Evolutionary conservation across 179 eudicot species (phyloP), one percentile per base, ranked within the genome.

Genomic region (Sideroxylon spinosum): DNA sequence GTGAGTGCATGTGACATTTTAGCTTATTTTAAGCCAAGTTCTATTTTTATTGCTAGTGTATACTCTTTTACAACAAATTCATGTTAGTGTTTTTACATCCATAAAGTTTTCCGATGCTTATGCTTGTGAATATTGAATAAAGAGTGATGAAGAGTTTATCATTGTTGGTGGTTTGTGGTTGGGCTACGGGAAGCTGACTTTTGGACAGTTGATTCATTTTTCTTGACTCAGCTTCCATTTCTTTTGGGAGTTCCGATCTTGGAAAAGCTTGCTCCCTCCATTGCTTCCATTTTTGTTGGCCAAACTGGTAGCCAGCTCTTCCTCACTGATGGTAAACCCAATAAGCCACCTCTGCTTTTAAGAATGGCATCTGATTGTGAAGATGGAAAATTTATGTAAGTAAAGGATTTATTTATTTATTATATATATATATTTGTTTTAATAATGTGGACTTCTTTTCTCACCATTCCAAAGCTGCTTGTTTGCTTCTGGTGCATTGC

Each of bases 291-390:
- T 79, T 82, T 96, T 67, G 91, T 87, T 84, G 97, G 99, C 71
- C 94, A 91, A 81, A 94, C 98, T 66, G 98, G 99, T 72, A 92
- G 93, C 71, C 98, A 96, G 83, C 88, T 96, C 44, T 94, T 91
- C 79, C 96, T 96, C 63, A 96, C 98, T 61, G 99, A 94, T 86
- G 97, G 98, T 61, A 89, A 90, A 84, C 85, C 99, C 61, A 74
- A 85, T 74, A 89, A 82, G 82, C 93, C 98, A 26, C 99, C 99
- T 61, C 95, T 94, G 79, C 91, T 96, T 76, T 76, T 95, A 59
- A 86, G 94, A 79, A 96, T 96, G 99, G 86, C 99, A 67, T 87
- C 94, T 11, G 94, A 95, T 81, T 87, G 90, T 85, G 93, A 88
- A 78, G 99, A 92, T 53, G 89, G 91, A 63, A 88, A 88, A 75